Evolutionary conservation across 495 filamentous ascomycete genomes (phyloP).

Genomic region (Jackrogersella multiformis): DNA sequence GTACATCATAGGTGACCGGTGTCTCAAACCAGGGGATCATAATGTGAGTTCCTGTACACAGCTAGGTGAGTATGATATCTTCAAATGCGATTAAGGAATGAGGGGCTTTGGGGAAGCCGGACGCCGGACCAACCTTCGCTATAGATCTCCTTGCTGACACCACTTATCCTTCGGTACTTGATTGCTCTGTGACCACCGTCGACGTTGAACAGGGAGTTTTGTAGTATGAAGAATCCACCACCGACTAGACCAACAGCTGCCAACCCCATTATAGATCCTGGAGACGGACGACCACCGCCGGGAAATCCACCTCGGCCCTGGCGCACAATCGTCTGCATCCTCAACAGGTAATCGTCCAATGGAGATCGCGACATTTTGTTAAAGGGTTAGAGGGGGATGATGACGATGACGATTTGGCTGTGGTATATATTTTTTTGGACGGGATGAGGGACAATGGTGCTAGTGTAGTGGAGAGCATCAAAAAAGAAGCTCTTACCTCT

Average conservation of each 20-base stretch:
- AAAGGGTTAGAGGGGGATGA: not conserved
- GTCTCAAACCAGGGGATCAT: slow-evolving; percentile 97
- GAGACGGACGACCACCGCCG: slow-evolving; percentile 48
- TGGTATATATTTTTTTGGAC: too few species aligned
- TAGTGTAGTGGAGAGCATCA: not conserved
- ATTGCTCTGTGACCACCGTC: slow-evolving; percentile 99
- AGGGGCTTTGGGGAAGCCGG: not conserved
- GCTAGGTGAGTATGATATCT: slow-evolving; percentile 21
- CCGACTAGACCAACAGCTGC: slow-evolving; percentile 63
- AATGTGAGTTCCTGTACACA: slow-evolving; percentile 81
- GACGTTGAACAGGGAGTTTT: slow-evolving; percentile 97
- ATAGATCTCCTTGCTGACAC: slow-evolving; percentile 97
- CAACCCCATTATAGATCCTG: slow-evolving; percentile 44
- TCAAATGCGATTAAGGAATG: not conserved
- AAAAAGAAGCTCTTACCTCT: slow-evolving; percentile 32
- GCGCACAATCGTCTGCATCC: slow-evolving; percentile 44
- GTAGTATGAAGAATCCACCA: slow-evolving; percentile 70
- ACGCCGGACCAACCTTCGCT: slow-evolving; percentile 75
- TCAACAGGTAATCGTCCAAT: slow-evolving; percentile 55
- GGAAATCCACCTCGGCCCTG: slow-evolving; percentile 50
- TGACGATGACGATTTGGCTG: not conserved
- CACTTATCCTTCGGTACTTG: slow-evolving; percentile 93
- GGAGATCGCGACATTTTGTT: slow-evolving; percentile 60
- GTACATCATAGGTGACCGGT: slow-evolving; percentile 95
- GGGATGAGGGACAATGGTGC: too few species aligned